Base-by-base conservation (phyloP, 805 yeast genomes). In the Alloascoidea africana region DNA sequence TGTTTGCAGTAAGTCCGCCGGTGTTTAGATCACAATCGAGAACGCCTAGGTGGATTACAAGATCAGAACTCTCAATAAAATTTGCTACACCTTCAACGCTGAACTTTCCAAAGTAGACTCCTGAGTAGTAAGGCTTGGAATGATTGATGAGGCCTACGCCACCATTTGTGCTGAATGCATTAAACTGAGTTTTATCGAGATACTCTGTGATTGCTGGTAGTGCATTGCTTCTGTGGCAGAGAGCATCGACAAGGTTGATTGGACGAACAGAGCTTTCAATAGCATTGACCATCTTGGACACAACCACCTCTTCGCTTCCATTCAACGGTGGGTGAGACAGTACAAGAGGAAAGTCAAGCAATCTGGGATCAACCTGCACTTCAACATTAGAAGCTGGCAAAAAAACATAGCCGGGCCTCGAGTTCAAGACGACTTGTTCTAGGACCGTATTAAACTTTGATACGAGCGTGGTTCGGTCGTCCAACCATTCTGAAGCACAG, bases 151-250 rank as follows among this genome's bases (percentile, higher is more conserved):
- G 65, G 44, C 83, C 78, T 58, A 78, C 78, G 61, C 87, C 89
- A 84, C 79, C 76, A 50, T 87, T 87, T 40, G 89, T 79, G 37
- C 75, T 73, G 55, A 70, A 79, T 34, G 76, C 73, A 36, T 84
- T 83, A 71, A 74, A 77, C 54, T 76, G 69, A 37, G 86, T 77
- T 39, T 60, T 53, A 39, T 69, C 70, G 37, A 74, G 71, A 54
- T 79, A 68, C n/a, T 23, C 13, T 23, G 8, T 8, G 46, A 65
- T 56, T 45, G 59, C 62, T 42, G 78, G 77, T 55, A 72, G 76
- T 8, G 53, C 55, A 52, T 65, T 68, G 45, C 74, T 77, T 63
- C 87, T 70, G 36, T 75, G 62, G 42, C 83, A 81, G 67, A 87
- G 78, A 35, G 87, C 87, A 62, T 79, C 89, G 35, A 80, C 80